These are phyloP conservation scores for Sphaerosporella brunnea DNA, from an alignment of 495 filamentous ascomycete genomes.

Conservation along the genomic window DNA sequence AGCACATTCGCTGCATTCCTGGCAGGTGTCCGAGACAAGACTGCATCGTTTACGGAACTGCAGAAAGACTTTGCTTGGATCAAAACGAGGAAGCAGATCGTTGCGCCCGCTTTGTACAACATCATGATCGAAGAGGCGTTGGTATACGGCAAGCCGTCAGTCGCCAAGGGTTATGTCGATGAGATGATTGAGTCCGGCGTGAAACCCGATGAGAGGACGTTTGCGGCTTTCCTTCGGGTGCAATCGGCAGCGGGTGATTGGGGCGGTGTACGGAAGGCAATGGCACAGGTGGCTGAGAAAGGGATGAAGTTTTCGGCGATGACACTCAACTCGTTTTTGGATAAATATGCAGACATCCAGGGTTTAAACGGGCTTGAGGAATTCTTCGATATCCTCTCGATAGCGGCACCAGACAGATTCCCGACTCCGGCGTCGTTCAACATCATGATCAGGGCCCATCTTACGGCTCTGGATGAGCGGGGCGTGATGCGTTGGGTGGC, in stretches of 20 bases:
- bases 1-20: slow-evolving; percentile 13
- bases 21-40: slow-evolving; percentile 10
- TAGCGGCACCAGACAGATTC: slow-evolving; percentile 6
- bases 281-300: slow-evolving; percentile 15
- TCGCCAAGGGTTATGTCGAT: slow-evolving; percentile 15
- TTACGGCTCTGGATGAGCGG: slow-evolving; percentile 4
- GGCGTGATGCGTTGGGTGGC: slow-evolving; percentile 11
- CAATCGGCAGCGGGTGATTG: slow-evolving; percentile 17
- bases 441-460: slow-evolving; percentile 20
- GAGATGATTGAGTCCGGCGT: slow-evolving; percentile 17
- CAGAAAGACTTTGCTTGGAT: slow-evolving; percentile 18
- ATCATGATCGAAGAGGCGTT: slow-evolving; percentile 22
- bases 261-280: slow-evolving; percentile 13
- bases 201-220: slow-evolving; percentile 18
- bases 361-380: slow-evolving; percentile 8
- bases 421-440: slow-evolving; percentile 17
- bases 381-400: slow-evolving; percentile 19
- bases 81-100: slow-evolving; percentile 8
- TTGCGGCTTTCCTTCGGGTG: slow-evolving; percentile 15
- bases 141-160: slow-evolving; percentile 6
- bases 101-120: slow-evolving; percentile 17
- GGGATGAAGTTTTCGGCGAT: slow-evolving; percentile 13
- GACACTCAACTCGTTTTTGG: slow-evolving; percentile 19
- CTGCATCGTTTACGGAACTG: slow-evolving; percentile 15
- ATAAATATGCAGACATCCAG: slow-evolving; percentile 5